These are phyloP conservation scores for Phaeomoniella chlamydospora DNA, from an alignment of 2,329 filamentous ascomycete species.

Conservation along the genomic window DNA sequence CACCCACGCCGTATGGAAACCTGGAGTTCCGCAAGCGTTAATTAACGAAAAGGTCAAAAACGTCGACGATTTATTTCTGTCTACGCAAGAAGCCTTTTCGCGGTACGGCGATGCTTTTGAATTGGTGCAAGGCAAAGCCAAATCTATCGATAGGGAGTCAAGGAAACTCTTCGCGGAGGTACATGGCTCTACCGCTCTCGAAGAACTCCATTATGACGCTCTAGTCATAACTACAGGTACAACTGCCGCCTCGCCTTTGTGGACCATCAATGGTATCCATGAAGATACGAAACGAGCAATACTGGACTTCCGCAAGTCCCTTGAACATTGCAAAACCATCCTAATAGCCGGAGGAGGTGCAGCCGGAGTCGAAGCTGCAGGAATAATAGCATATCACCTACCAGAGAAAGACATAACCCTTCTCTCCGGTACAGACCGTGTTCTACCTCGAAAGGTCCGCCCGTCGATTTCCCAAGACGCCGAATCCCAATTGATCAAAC, in stretches of 20 bases:
- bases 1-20: slow-evolving; percentile 25
- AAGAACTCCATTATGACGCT: slow-evolving; percentile 24
- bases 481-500: background rate
- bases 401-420: background rate
- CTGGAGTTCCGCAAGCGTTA: slow-evolving; percentile 31
- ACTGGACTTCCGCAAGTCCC: slow-evolving; percentile 22
- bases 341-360: slow-evolving; percentile 31
- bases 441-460: background rate
- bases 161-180: slow-evolving; percentile 18
- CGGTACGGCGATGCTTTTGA: slow-evolving; percentile 25
- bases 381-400: slow-evolving; percentile 36
- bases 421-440: background rate
- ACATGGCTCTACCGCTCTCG: slow-evolving; percentile 2
- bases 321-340: slow-evolving; percentile 26
- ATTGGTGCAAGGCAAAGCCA: slow-evolving; percentile 28
- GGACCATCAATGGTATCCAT: slow-evolving; percentile 23
- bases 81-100: slow-evolving; percentile 21
- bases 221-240: slow-evolving; percentile 35
- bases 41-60: slow-evolving; percentile 29
- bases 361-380: slow-evolving; percentile 31
- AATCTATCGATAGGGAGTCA: slow-evolving; percentile 17
- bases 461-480: background rate
- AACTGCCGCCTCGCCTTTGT: slow-evolving; percentile 29
- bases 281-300: slow-evolving; percentile 19
- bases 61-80: slow-evolving; percentile 30